Percentiles rank a stretch among this genome's conserved stretches.
Conservation (phyloP, 768 basidiomycete genomes). For the Leccinum ochraceum region DNA sequence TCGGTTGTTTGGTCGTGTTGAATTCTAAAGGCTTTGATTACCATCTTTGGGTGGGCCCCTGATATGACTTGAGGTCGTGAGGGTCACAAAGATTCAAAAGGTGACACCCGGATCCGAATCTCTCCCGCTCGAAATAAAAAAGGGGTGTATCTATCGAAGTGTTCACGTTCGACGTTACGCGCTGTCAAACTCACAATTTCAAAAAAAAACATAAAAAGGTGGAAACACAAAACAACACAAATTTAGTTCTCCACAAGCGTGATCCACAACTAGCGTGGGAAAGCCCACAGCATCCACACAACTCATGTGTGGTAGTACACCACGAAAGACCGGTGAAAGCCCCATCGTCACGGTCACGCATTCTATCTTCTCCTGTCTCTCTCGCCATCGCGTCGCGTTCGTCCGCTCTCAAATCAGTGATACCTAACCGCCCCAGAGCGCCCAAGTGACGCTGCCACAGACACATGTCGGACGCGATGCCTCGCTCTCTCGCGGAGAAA, state of each 20-base stretch:
- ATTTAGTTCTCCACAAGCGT: no score
- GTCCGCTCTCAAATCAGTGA: neutral
- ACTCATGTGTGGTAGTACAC: no score
- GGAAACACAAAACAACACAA: no score
- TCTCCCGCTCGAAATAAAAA: no score
- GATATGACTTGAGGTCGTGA: neutral
- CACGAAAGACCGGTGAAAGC: no score
- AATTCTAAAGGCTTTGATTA: slow-evolving; percentile 8
- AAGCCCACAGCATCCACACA: no score
- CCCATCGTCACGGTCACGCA: no score
- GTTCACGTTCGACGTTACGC: neutral
- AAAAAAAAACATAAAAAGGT: no score
- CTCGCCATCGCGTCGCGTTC: neutral
- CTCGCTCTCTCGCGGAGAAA: neutral
- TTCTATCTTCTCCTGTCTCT: neutral
- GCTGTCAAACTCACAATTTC: no score
- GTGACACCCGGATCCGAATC: neutral
- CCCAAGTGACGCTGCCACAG: neutral
- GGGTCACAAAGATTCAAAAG: no score
- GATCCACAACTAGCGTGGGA: no score
- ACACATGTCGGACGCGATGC: neutral
- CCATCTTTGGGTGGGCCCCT: neutral
- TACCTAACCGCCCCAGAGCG: neutral
- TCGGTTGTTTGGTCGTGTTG: slow-evolving; percentile 12
- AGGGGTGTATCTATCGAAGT: neutral